Evolutionary conservation across 2,329 filamentous ascomycete species (phyloP).

Genomic region (Curvularia spicifera): DNA sequence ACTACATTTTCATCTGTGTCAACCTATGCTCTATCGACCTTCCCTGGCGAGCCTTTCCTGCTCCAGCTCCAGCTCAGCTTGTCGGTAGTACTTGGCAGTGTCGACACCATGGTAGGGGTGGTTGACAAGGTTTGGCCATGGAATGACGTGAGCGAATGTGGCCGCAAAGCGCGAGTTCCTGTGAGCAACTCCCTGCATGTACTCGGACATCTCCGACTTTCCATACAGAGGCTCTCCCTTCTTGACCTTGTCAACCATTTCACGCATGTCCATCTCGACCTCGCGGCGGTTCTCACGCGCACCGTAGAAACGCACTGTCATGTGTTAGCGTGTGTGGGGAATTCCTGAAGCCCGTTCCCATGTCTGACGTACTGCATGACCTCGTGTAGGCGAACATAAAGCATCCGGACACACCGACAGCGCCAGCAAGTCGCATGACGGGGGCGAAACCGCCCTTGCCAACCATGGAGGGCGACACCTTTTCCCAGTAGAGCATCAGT

Average conservation of each 20-base stretch:
- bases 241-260: slow-evolving; percentile 98
- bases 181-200: slow-evolving; percentile 92
- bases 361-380: slow-evolving; percentile 72
- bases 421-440: slow-evolving; percentile 78
- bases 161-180: slow-evolving; percentile 92
- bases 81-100: slow-evolving; percentile 97
- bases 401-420: slow-evolving; percentile 75
- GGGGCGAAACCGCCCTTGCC: slow-evolving; percentile 82
- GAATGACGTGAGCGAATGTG: slow-evolving; percentile 81
- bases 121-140: slow-evolving; percentile 99
- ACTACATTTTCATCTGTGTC: slow-evolving; percentile 8
- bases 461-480: slow-evolving; percentile 81
- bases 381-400: slow-evolving; percentile 86
- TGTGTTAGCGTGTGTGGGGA: slow-evolving; percentile 8
- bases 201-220: slow-evolving; percentile 74
- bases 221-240: slow-evolving; percentile 89
- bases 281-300: slow-evolving; percentile 91
- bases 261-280: slow-evolving; percentile 93
- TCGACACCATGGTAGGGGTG: slow-evolving; percentile 88
- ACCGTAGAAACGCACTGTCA: slow-evolving; percentile 89
- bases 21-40: slow-evolving; percentile 17
- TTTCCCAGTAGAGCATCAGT: slow-evolving; percentile 80
- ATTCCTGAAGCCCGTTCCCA: too few species aligned
- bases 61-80: slow-evolving; percentile 92
- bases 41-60: slow-evolving; percentile 60